Evolutionary conservation across 106 monocot species (phyloP), one percentile per base, ranked within the genome.

Genomic region (Phalaenopsis equestris): DNA sequence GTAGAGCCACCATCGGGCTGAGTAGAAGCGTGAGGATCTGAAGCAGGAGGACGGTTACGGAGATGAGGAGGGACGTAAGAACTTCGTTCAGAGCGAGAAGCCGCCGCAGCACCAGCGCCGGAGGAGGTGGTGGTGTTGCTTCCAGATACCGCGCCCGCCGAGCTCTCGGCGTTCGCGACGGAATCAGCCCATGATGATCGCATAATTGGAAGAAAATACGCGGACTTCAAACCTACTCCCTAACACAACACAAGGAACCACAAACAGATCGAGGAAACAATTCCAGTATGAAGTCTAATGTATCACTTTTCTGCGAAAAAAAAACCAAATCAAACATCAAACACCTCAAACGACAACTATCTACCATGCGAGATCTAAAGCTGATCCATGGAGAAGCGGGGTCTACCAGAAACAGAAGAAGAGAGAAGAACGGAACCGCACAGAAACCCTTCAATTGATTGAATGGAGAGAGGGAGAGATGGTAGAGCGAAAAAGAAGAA

Each of bases 51-150:
- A 19, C 81, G 80, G 79, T 80, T 88, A 48, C 88, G 85, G 10
- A 88, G 82, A 43, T 88, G 85, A 18, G 88, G 88, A 56, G 85
- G 88, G 39, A 88, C 88, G 80, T 85, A 85, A 52, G 88, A 83
- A 48, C 75, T 41, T 16, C 83, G 77, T 6, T 16, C 49, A 36
- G 72, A 19, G 16, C 83, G 67, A 67, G 75, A n/a, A 46, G 80
- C 70, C 57, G 58, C 57, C 42, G 74, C 23, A 49, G 18, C 1
- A 39, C 78, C 56, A 12, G 77, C 38, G 49, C 79, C 39, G 56
- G 85, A 23, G 56, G 81, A 37, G 65, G 78, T 37, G 73, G 67
- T 41, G n/a, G 67, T 17, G 55, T 48, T 68, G 39, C 36, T 41
- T n/a, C 36, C 55, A 43, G 78, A 56, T 68, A 14, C 5, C 41